Percentiles rank a stretch among this genome's conserved stretches.
Evolutionary conservation across 345 rosid species (phyloP).

Genomic region (Camelina laxa): DNA sequence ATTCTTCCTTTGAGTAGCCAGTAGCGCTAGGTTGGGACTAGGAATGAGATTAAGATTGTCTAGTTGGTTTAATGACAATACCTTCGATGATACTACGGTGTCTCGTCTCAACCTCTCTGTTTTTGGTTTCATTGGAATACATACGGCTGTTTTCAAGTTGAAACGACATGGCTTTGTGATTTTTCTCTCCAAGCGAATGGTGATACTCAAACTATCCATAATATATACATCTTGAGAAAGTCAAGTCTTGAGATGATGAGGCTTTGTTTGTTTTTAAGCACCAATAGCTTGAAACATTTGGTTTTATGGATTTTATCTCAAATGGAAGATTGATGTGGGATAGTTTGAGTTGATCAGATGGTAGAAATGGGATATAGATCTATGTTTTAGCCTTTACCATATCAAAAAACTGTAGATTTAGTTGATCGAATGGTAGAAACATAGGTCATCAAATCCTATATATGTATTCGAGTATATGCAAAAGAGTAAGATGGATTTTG

Average conservation of each 20-base stretch:
- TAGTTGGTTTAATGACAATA: conserved; percentile 1
- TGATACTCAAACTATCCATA: not conserved
- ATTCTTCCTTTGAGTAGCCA: not conserved
- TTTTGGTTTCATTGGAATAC: conserved; percentile 10
- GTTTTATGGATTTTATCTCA: not conserved
- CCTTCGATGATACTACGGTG: not conserved
- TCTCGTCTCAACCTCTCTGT: conserved; percentile 17
- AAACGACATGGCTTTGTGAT: conserved; percentile 4
- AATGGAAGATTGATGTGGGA: not conserved
- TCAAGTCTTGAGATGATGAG: not conserved
- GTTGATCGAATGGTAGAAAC: conserved; percentile 4
- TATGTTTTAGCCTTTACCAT: not conserved
- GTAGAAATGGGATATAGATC: conserved; percentile 14
- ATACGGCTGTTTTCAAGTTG: not conserved
- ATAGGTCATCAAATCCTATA: not conserved
- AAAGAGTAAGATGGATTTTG: not conserved
- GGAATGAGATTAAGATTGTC: conserved; percentile 2
- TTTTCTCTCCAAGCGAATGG: conserved; percentile 25
- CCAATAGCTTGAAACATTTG: not conserved
- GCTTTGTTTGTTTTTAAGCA: not conserved
- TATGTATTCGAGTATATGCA: not conserved
- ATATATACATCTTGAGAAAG: not conserved
- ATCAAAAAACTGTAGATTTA: not conserved
- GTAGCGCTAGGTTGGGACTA: conserved; percentile 1
- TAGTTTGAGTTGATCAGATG: conserved; percentile 7